phyloP scores from a whole-genome alignment of 257 asterid species.

The Cinchona pubescens region DNA sequence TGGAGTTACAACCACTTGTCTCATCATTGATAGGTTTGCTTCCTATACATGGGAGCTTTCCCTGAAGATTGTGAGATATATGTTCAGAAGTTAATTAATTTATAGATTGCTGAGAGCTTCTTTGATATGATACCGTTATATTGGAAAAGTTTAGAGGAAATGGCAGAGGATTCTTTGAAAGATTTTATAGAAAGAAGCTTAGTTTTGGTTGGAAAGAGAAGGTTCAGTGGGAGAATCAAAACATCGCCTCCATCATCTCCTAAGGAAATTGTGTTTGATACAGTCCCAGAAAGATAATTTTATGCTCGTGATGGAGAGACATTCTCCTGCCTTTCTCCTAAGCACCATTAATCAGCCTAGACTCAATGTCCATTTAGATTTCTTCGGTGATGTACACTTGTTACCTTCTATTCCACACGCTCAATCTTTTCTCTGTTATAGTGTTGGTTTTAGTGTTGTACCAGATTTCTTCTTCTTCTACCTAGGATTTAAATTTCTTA shows the following conservation, averaged over 20 bases:
- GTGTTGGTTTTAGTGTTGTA: background rate
- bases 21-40: too few species aligned
- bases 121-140: background rate
- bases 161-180: constrained; percentile 35
- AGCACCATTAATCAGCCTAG: constrained; percentile 18
- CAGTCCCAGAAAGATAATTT: constrained; percentile 31
- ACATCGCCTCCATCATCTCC: constrained; percentile 34
- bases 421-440: background rate
- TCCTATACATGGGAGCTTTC: too few species aligned
- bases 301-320: constrained; percentile 11
- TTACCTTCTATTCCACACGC: constrained; percentile 14
- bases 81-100: constrained; percentile 24
- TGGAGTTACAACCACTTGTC: constrained; percentile 34
- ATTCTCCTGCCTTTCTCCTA: background rate
- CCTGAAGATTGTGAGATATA: constrained; percentile 37
- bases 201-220: constrained; percentile 22
- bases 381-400: background rate
- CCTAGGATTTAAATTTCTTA: constrained; percentile 26
- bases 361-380: constrained; percentile 20
- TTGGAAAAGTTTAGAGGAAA: constrained; percentile 14
- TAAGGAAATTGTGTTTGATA: constrained; percentile 33
- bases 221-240: constrained; percentile 24
- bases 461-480: background rate
- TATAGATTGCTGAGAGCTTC: constrained; percentile 31
- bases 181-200: constrained; percentile 37